These are phyloP conservation scores for Phytophthora sojae DNA, from an alignment of 352 stramenopile species.

Conservation along the genomic window DNA sequence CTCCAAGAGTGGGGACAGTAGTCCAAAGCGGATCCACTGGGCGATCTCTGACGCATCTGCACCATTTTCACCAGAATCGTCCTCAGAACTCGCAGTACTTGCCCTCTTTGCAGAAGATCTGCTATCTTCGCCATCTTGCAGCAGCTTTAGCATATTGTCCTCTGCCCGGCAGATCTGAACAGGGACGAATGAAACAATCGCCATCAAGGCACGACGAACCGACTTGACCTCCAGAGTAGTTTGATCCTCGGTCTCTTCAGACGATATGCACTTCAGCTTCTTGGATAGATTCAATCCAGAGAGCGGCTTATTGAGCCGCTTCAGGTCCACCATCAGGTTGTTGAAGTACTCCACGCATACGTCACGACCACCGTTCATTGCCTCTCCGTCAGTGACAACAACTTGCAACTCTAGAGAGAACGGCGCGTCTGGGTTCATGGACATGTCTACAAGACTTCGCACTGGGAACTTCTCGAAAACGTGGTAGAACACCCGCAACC, in stretches of 20 bases:
- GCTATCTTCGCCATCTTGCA: slow-evolving; percentile 47
- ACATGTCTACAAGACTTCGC: slow-evolving; percentile 30
- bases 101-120: neutral
- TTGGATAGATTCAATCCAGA: slow-evolving; percentile 23
- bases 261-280: slow-evolving; percentile 16
- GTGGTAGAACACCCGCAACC: slow-evolving; percentile 52
- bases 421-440: slow-evolving; percentile 11
- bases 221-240: slow-evolving; percentile 1
- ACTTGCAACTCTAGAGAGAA: slow-evolving; percentile 25
- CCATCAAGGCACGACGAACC: slow-evolving; percentile 9
- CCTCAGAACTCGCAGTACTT: neutral
- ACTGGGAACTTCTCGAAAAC: slow-evolving; percentile 74
- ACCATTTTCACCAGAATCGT: neutral
- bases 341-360: slow-evolving; percentile 34
- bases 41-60: slow-evolving; percentile 55
- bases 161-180: slow-evolving; percentile 78
- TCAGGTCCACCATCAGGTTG: slow-evolving; percentile 55
- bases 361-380: neutral
- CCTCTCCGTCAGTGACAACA: neutral
- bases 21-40: slow-evolving; percentile 43
- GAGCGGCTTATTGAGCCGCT: slow-evolving; percentile 43
- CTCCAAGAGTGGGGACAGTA: slow-evolving; percentile 42
- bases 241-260: neutral
- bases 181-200: slow-evolving; percentile 66
- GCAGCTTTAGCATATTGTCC: slow-evolving; percentile 56